Conservation (phyloP, 805 yeast genomes). For the Candida palmyrensis region DNA sequence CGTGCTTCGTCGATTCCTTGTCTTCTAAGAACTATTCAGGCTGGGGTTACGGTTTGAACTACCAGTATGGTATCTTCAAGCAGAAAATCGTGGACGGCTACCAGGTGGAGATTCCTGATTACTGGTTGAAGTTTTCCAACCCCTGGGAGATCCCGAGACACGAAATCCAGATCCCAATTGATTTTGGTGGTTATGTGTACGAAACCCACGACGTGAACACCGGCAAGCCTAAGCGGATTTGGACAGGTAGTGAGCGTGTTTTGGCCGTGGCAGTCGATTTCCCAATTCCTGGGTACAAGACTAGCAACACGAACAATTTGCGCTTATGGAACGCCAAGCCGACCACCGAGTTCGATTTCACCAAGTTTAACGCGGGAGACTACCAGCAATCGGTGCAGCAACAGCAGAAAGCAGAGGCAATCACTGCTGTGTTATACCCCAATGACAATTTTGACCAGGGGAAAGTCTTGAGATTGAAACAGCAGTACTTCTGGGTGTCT, state of each 20-base stretch:
- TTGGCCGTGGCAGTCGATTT: constrained; percentile 87
- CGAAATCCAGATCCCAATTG: constrained; percentile 85
- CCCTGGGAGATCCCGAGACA: constrained; percentile 91
- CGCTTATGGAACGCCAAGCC: constrained; percentile 90
- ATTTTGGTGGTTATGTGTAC: constrained; percentile 79
- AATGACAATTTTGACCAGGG: constrained; percentile 91
- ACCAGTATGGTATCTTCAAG: constrained; percentile 89
- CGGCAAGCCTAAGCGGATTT: constrained; percentile 53
- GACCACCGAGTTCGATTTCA: constrained; percentile 85
- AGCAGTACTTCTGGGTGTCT: constrained; percentile 95
- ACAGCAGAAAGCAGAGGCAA: constrained; percentile 87
- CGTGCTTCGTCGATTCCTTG: constrained; percentile 87
- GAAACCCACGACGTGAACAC: constrained; percentile 49
- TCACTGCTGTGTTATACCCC: constrained; percentile 89
- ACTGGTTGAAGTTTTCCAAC: constrained; percentile 83
- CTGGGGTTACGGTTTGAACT: constrained; percentile 94
- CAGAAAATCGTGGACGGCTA: constrained; percentile 88
- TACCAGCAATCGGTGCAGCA: constrained; percentile 76
- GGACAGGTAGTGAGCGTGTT: constrained; percentile 89
- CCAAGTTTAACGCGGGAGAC: constrained; percentile 88
- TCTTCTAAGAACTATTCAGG: constrained; percentile 85
- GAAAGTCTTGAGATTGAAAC: constrained; percentile 87
- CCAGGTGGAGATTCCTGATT: constrained; percentile 92
- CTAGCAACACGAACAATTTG: constrained; percentile 79
- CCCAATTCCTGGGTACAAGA: constrained; percentile 88